Percentiles rank a stretch among this genome's conserved stretches.
phyloP scores from a whole-genome alignment of 2,329 filamentous ascomycete genomes.

The Tolypocladium endophyticum region DNA sequence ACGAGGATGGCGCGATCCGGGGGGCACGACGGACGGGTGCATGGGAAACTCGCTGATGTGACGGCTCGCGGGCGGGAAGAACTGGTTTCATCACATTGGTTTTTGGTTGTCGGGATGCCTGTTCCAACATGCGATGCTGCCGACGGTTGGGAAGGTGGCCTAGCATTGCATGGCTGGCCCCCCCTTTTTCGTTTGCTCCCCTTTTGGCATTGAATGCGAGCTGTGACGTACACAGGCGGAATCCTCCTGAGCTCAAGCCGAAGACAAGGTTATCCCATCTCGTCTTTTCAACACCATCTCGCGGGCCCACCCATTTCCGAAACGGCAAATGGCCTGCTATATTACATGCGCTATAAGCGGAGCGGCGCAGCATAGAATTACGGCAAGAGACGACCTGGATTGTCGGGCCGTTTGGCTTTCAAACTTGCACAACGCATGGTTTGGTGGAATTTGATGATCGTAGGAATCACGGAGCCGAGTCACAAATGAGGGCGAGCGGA shows the following conservation, averaged over 20 bases:
- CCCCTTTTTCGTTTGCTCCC: not conserved
- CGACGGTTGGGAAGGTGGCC: not conserved
- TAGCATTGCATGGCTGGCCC: not conserved
- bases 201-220: not conserved
- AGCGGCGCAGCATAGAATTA: not conserved
- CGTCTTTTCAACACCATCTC: not conserved
- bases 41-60: not conserved
- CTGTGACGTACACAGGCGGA: not conserved
- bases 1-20: constrained; percentile 6
- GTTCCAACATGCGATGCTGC: not conserved
- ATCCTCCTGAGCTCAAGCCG: not conserved
- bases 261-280: not conserved
- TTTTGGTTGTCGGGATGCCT: not conserved
- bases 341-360: not conserved
- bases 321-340: not conserved
- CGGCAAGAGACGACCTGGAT: not conserved
- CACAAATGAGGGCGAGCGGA: not conserved
- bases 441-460: not conserved
- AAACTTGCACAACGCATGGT: not conserved
- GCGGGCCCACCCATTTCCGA: not conserved
- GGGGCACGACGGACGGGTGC: not conserved
- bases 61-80: not conserved
- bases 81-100: not conserved
- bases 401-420: not conserved
- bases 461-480: not conserved